Evolutionary conservation across 768 basidiomycete species (phyloP).

Genomic region (Pleurotus eryngii): DNA sequence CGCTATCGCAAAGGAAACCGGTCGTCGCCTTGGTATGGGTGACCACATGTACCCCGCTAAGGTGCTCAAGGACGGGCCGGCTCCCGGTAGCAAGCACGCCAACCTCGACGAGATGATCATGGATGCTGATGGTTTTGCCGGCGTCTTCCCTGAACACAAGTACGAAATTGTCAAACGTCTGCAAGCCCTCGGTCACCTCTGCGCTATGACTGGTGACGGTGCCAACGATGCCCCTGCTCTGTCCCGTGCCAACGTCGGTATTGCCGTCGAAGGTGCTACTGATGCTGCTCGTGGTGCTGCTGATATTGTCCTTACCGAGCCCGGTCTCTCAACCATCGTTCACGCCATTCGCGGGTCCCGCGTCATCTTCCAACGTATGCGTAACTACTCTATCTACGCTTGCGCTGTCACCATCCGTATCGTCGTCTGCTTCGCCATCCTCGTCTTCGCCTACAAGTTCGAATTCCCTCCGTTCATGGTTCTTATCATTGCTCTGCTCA

Average conservation of each 20-base stretch:
- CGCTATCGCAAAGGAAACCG: conserved; percentile 99
- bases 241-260: conserved; percentile 98
- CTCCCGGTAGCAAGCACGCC: conserved; percentile 78
- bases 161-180: conserved; percentile 99
- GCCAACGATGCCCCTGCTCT: conserved; percentile 98
- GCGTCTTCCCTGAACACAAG: conserved; percentile 99
- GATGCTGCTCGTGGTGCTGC: conserved; percentile 98
- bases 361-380: conserved; percentile 99
- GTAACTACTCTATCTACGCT: conserved; percentile 98
- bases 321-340: conserved; percentile 98
- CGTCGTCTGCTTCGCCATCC: conserved; percentile 93
- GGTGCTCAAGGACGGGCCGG: conserved; percentile 97
- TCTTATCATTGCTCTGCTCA: conserved; percentile 93
- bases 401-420: conserved; percentile 98
- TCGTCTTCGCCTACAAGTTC: conserved; percentile 94
- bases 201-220: conserved; percentile 99
- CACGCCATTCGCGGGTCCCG: conserved; percentile 98
- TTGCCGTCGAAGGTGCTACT: conserved; percentile 98
- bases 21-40: conserved; percentile 94
- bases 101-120: conserved; percentile 97
- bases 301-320: conserved; percentile 96
- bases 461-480: conserved; percentile 99
- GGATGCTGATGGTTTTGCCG: conserved; percentile 98
- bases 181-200: conserved; percentile 92
- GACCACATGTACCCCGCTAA: conserved; percentile 99